Conservation (phyloP, 2,329 filamentous ascomycete genomes). For the Exutisphaerella laricina region DNA sequence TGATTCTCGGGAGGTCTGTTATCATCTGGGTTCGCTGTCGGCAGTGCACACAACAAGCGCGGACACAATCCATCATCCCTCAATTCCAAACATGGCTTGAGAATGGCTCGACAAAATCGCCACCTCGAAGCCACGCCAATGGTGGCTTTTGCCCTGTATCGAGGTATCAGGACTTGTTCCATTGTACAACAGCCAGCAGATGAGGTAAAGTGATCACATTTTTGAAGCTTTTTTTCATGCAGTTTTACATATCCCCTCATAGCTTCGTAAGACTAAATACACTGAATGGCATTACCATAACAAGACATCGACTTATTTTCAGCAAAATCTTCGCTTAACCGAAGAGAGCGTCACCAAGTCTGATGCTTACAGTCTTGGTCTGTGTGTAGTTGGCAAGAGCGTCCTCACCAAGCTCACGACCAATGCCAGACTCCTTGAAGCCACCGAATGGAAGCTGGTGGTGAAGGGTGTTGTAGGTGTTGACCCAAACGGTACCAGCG, state of each 20-base stretch:
- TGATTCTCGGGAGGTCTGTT: too few relatives aligned
- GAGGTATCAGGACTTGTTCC: too few relatives aligned
- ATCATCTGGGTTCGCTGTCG: too few relatives aligned
- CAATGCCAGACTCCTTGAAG: slow-evolving; percentile 47
- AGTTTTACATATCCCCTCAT: slow-evolving; percentile 1
- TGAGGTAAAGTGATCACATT: too few relatives aligned
- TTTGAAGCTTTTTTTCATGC: neutral
- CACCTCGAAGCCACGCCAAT: too few relatives aligned
- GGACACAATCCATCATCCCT: too few relatives aligned
- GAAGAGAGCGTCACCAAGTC: slow-evolving; percentile 47
- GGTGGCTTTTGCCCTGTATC: too few relatives aligned
- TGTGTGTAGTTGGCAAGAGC: slow-evolving; percentile 45
- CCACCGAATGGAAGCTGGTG: slow-evolving; percentile 56
- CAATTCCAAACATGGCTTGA: too few relatives aligned
- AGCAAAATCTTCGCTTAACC: slow-evolving; percentile 35
- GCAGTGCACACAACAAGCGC: too few relatives aligned
- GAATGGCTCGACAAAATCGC: too few relatives aligned
- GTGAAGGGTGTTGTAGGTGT: slow-evolving; percentile 68
- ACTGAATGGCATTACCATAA: neutral
- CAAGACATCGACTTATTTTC: neutral
- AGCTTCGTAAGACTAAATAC: slow-evolving; percentile 1
- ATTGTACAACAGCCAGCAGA: too few relatives aligned
- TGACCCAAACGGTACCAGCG: slow-evolving; percentile 63
- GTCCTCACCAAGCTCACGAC: slow-evolving; percentile 47
- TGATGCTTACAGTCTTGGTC: slow-evolving; percentile 40